Base-by-base conservation (phyloP, 2,329 filamentous ascomycete species). In the Fusarium neocosmosporiellum region DNA sequence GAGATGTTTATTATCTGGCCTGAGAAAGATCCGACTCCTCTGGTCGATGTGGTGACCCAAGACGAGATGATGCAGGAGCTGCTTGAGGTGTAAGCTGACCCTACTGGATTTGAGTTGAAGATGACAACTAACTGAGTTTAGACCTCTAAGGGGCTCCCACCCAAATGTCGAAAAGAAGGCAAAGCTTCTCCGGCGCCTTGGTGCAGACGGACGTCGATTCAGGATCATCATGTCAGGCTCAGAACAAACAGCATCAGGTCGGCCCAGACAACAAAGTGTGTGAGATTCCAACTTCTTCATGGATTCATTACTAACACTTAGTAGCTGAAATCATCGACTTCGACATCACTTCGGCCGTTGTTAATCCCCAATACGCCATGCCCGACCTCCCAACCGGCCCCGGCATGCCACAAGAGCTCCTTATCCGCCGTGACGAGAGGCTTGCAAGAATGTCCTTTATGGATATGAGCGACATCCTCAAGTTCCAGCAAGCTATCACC, bases 11-110 rank as follows among this genome's bases (percentile, higher is more conserved):
- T 69, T 5, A 79, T 81, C 13, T 82, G 79, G 80, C 75, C 78
- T 16, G 80, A 80, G 39, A 78, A 69, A 22, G 73, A 79, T 7
- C 64, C 72, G 13, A 43, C 67, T 3, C 74, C 73, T 22, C 72
- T 81, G 7, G 75, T 81, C 6, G 79, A 80, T 31, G 77, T 80
- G 6, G 76, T 81, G 2, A 81, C 76, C 0, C 70, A 72, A 6
- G 79, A 80, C 7, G 79, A 79, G 27, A 75, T 81, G 64, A 81
- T 81, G 80, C 78, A 80, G 41, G 69, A 81, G 33, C 66, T 81
- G 4, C 64, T 82, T 1, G 77, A 77, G 58, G 65, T 77, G 76
- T 78, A 73, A 57, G 76, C 6, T 24, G n/a, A 1, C 6, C 6
- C 5, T 20, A 16, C 3, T 5, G 8, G 7, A 8, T 18, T 14